Evolutionary conservation across 495 filamentous ascomycete species (phyloP), one percentile per base, ranked within the genome.

Genomic region (Venustampulla echinocandica): DNA sequence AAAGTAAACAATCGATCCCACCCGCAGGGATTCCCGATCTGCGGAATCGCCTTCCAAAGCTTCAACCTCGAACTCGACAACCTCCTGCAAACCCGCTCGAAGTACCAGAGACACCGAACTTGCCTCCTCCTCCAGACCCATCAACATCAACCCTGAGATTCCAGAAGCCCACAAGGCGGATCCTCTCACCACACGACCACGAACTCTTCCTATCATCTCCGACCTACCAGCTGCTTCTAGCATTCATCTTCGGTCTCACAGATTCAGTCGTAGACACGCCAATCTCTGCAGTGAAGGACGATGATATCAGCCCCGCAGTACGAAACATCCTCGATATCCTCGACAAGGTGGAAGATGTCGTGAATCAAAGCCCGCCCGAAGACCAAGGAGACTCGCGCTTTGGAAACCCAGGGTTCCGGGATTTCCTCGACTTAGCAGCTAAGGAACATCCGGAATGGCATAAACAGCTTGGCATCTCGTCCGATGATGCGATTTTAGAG

Each of bases 311-410:
- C 46, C 68, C 75, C 9, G 54, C 73, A 30, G 69, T 94, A 43
- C 61, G 64, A 43, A 71, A 75, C 19, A 77, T 97, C 40, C 65
- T 89, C n/a, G 51, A 59, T 10, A 78, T 95, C 33, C 74, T 99
- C 19, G 71, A 82, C 35, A 69, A 75, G 23, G 74, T 85, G 10
- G 77, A 82, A 42, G 61, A 68, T 2, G 66, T 85, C 7, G 68
- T 90, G 4, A 64, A 67, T 1, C 64, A 73, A 21, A 79, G 81
- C 37, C 93, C 93, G 1, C 81, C 93, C 1, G 71, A 85, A 50
- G 87, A 96, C 45, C 81, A 86, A 53, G 84, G 80, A 32, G 86
- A 85, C 20, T 95, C 88, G 4, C 77, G 92, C 28, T 99, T 99
- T 57, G 93, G 92, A 23, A 99, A 99, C 64, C 87, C 85, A 42